phyloP scores from a whole-genome alignment of 2,329 filamentous ascomycete species.

The Pseudonectria foliicola region DNA sequence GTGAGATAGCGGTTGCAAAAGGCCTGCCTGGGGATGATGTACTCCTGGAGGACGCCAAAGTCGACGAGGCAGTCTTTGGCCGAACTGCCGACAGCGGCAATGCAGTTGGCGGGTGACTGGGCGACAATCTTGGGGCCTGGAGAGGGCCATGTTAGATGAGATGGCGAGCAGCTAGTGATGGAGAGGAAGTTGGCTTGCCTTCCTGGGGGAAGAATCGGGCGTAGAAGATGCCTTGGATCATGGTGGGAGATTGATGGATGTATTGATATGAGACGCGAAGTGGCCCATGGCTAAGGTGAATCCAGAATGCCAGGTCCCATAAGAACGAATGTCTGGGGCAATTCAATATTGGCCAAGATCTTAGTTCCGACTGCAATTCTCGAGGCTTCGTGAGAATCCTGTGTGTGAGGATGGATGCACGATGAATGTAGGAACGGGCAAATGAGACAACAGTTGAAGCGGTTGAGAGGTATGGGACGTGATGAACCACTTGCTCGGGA shows the following conservation, averaged over 20 bases:
- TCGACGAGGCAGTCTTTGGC: slow-evolving; percentile 59
- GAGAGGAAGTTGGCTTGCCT: slow-evolving; percentile 36
- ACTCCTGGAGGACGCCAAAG: slow-evolving; percentile 81
- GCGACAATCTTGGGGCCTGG: slow-evolving; percentile 56
- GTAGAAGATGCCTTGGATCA: slow-evolving; percentile 67
- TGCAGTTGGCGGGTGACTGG: slow-evolving; percentile 56
- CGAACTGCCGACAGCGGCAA: slow-evolving; percentile 38
- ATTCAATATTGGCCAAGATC: too few relatives aligned
- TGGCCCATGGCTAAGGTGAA: too few relatives aligned
- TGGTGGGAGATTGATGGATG: slow-evolving; percentile 23
- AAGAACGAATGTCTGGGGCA: too few relatives aligned
- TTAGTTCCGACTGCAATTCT: too few relatives aligned
- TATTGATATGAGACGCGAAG: slow-evolving; percentile 4
- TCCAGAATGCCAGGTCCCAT: too few relatives aligned
- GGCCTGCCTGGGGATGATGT: slow-evolving; percentile 89
- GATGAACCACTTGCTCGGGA: too few relatives aligned
- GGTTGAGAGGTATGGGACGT: too few relatives aligned
- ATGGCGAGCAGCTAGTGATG: neutral
- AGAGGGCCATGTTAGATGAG: neutral
- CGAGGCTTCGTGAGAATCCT: too few relatives aligned
- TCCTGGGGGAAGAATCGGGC: slow-evolving; percentile 60
- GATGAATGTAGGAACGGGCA: too few relatives aligned
- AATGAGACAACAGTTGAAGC: too few relatives aligned
- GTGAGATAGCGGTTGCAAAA: slow-evolving; percentile 90
- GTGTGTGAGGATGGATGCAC: too few relatives aligned